Conservation (phyloP, 768 basidiomycete species). For the Kwoniella newhampshirensis region DNA sequence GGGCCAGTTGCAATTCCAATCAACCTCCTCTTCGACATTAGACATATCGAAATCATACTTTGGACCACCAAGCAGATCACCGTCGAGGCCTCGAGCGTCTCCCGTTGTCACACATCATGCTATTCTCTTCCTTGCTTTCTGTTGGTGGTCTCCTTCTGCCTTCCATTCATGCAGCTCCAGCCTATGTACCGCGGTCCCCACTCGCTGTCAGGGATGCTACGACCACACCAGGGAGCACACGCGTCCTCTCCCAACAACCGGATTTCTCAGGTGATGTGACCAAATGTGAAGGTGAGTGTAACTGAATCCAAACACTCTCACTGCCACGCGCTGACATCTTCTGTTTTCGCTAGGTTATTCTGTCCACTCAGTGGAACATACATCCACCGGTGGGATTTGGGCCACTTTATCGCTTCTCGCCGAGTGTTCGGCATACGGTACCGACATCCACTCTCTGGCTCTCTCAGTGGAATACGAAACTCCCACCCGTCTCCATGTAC, state of each 20-base stretch:
- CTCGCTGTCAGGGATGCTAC: constrained; percentile 8
- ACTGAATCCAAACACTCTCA: neutral
- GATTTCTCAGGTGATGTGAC: constrained; percentile 25
- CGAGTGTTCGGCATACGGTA: constrained; percentile 26
- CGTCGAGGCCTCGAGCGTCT: too few relatives aligned
- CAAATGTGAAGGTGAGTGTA: constrained; percentile 18
- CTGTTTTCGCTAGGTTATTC: constrained; percentile 22
- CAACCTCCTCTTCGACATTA: too few relatives aligned
- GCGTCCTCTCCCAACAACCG: constrained; percentile 9
- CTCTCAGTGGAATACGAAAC: constrained; percentile 35
- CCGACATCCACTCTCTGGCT: constrained; percentile 22
- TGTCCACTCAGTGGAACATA: constrained; percentile 5
- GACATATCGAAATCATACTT: too few relatives aligned
- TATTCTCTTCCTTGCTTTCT: too few relatives aligned
- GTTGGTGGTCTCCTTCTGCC: too few relatives aligned
- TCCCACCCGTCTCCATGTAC: constrained; percentile 47
- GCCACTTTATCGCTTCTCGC: constrained; percentile 10
- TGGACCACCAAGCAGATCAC: too few relatives aligned
- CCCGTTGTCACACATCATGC: too few relatives aligned
- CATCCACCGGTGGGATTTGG: constrained; percentile 15
- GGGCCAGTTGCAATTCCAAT: too few relatives aligned
- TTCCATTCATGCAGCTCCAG: too few relatives aligned
- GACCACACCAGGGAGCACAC: constrained; percentile 2
- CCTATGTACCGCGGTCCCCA: neutral
- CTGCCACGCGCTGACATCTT: neutral